phyloP scores from a whole-genome alignment of 148 eudicot genomes.

The Cornus florida region DNA sequence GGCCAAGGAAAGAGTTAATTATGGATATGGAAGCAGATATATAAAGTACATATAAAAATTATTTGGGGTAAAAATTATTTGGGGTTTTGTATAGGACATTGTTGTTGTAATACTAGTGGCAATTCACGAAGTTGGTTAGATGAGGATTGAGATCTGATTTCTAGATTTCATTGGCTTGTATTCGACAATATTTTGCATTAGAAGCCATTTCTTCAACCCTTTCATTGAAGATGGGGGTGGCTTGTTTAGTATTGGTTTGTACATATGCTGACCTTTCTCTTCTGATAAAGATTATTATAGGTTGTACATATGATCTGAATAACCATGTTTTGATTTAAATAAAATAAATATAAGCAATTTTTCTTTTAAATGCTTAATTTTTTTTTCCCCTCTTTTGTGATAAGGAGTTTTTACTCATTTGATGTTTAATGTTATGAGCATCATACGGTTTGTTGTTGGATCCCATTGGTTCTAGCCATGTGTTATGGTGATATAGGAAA shows the following conservation, averaged over 20 bases:
- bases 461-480: no score
- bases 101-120: not conserved
- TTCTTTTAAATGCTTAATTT: no score
- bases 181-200: conserved; percentile 16
- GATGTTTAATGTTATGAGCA: no score
- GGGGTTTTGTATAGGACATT: conserved; percentile 10
- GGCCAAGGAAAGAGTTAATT: conserved; percentile 41
- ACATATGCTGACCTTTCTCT: no score
- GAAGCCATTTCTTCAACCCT: conserved; percentile 42
- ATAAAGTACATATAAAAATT: not conserved
- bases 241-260: conserved; percentile 19
- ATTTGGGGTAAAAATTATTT: not conserved
- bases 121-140: not conserved
- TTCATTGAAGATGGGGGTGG: conserved; percentile 56
- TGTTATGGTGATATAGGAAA: no score
- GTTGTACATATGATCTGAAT: no score
- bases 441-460: no score
- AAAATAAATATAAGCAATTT: no score
- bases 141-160: conserved; percentile 6
- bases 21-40: conserved; percentile 19
- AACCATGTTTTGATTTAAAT: no score
- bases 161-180: not conserved
- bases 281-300: no score
- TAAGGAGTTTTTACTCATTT: no score
- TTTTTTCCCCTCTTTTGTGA: no score